These are phyloP conservation scores for Corchorus olitorius DNA, from an alignment of 345 rosid species.

Conservation along the genomic window DNA sequence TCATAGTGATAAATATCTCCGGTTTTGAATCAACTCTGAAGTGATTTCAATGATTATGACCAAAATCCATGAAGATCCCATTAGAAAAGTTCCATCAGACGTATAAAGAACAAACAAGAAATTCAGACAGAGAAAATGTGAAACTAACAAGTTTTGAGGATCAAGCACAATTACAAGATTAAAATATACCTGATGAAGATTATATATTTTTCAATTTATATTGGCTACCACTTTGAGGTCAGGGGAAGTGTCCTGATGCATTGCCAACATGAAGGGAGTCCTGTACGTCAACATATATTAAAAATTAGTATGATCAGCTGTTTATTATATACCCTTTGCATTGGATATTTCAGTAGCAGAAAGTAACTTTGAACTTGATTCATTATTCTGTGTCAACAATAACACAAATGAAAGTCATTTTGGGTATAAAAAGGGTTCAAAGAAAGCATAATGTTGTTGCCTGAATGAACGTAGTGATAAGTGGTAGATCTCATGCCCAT, in stretches of 20 bases:
- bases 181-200: slow-evolving; percentile 56
- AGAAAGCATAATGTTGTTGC: background rate
- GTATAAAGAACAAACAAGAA: background rate
- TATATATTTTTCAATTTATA: slow-evolving; percentile 58
- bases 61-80: background rate
- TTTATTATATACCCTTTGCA: background rate
- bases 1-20: no score
- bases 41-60: background rate
- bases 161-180: background rate
- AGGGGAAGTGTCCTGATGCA: slow-evolving; percentile 72
- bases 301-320: no score
- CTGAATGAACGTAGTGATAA: no score
- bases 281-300: slow-evolving; percentile 37
- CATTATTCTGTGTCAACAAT: background rate
- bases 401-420: background rate
- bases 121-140: background rate
- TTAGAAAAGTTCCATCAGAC: background rate
- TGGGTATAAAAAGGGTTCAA: background rate
- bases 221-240: slow-evolving; percentile 71
- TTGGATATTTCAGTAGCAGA: background rate
- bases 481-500: no score
- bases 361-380: background rate
- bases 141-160: background rate
- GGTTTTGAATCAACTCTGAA: background rate
- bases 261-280: slow-evolving; percentile 77